Base-by-base conservation (phyloP, 176 grass and related monocot species). In the Oryza glaberrima region DNA sequence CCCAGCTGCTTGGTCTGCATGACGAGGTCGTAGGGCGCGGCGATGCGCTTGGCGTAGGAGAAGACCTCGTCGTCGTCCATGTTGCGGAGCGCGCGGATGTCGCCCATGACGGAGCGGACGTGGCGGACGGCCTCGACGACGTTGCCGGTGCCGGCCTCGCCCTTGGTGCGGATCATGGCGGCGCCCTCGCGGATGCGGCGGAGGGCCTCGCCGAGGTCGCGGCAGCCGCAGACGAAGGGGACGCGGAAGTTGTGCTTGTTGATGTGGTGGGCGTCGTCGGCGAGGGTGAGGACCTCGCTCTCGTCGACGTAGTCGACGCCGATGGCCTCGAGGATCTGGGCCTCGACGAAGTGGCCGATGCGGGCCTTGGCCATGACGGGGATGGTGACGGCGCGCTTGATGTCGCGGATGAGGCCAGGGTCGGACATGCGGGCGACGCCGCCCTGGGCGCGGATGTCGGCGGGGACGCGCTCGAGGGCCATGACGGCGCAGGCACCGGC, bases 291-390 rank as follows among this genome's bases (percentile, higher is more conserved):
- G 12, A 96, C 94, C 89, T 96, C 94, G 75, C 91, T 93, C 84
- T 96, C 91, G 70, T 96, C 94, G 0, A 96, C 84, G 70, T 96
- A 96, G 78, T 96, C 94, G 40, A 97, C 75, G 8, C 94, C 94
- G 67, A 97, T 45, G 84, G 82, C 71, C 51, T 97, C 91, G 0
- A 97, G 82, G 65, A 91, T 88, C 79, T 94, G 92, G 12, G 92
- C 92, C 92, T 94, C 92, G 5, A 94, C 92, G 44, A 94, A 97
- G 87, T 97, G 94, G 5, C 91, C 91, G 65, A 97, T 94, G 85
- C 94, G 94, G 0, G 94, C 94, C 80, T 97, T 97, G 4, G 94
- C 94, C 94, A 97, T 97, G 44, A 97, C 94, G 0, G 94, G 94
- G 87, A 97, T 94, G 82, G 94, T 97, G 70, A 97, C 94, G 71